Conservation (phyloP, 768 basidiomycete species). For the Dendrothele bispora region DNA sequence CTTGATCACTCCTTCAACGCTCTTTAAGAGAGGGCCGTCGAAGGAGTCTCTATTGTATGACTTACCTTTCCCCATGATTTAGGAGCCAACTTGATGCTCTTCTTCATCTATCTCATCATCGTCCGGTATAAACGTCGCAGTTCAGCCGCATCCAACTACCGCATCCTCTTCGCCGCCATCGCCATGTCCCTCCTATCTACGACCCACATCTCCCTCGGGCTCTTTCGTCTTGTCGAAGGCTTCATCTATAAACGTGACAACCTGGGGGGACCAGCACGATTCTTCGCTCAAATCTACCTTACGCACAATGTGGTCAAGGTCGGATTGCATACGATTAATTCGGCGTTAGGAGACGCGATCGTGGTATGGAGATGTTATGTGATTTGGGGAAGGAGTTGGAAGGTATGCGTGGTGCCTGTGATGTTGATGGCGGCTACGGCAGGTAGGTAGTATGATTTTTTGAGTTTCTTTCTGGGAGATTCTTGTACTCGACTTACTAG, state of each 20-base stretch:
- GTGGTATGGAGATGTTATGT: slow-evolving; percentile 30
- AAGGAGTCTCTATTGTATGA: too few relatives aligned
- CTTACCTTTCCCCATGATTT: not conserved
- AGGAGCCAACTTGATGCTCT: not conserved
- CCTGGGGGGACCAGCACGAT: slow-evolving; percentile 25
- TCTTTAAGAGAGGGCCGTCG: not conserved
- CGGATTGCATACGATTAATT: slow-evolving; percentile 26
- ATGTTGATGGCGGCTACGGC: slow-evolving; percentile 26
- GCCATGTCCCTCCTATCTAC: slow-evolving; percentile 28
- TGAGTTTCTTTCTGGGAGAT: too few relatives aligned
- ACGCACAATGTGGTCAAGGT: slow-evolving; percentile 32
- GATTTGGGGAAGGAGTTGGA: slow-evolving; percentile 28
- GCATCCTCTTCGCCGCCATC: slow-evolving; percentile 21
- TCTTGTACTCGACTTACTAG: too few relatives aligned
- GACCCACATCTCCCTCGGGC: slow-evolving; percentile 28
- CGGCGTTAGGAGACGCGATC: slow-evolving; percentile 28
- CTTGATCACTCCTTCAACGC: not conserved
- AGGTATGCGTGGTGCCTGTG: slow-evolving; percentile 24
- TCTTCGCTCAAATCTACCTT: slow-evolving; percentile 27
- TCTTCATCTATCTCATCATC: not conserved
- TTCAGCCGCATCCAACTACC: slow-evolving; percentile 15
- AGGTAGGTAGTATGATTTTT: slow-evolving; percentile 13
- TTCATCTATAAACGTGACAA: slow-evolving; percentile 25
- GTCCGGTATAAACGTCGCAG: not conserved
- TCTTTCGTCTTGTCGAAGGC: slow-evolving; percentile 27